phyloP scores from a whole-genome alignment of 2,329 filamentous ascomycete species.

The Aureobasidium leucospermi region DNA sequence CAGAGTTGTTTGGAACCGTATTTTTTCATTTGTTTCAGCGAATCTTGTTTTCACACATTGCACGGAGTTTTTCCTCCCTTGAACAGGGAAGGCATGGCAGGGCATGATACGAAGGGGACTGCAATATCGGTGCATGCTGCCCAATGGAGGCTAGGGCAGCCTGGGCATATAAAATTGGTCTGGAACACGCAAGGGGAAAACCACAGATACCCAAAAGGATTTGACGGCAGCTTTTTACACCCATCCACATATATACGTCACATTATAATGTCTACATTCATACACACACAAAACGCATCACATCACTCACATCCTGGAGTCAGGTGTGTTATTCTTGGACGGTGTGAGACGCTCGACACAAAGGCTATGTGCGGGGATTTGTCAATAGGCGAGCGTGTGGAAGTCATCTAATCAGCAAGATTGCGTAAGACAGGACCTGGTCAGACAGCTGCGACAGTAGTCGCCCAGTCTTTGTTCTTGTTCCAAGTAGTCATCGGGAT shows the following conservation, averaged over 20 bases:
- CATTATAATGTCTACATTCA: not conserved
- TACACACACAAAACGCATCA: not conserved
- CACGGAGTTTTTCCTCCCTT: conserved; percentile 2
- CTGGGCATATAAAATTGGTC: conserved; percentile 1
- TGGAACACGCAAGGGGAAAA: conserved; percentile 6
- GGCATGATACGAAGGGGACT: not conserved
- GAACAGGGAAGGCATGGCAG: not conserved
- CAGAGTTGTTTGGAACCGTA: not conserved
- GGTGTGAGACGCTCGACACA: not conserved
- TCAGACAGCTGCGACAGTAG: conserved; percentile 8
- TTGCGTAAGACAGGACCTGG: conserved; percentile 4
- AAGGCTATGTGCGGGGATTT: not conserved
- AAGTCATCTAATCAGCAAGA: not conserved
- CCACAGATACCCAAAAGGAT: conserved; percentile 9
- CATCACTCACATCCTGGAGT: not conserved
- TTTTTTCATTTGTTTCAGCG: not conserved
- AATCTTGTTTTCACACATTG: not conserved
- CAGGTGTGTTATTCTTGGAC: too few species aligned
- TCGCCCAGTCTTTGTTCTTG: conserved; percentile 4
- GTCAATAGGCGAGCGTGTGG: not conserved
- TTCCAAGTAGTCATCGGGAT: not conserved
- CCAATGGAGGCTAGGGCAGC: conserved; percentile 1
- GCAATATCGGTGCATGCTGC: not conserved
- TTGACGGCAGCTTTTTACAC: not conserved
- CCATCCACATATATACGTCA: not conserved